Percentiles rank a stretch among this genome's conserved stretches.
Conservation (phyloP, 2,329 filamentous ascomycete genomes). For the Curvularia hawaiiensis region DNA sequence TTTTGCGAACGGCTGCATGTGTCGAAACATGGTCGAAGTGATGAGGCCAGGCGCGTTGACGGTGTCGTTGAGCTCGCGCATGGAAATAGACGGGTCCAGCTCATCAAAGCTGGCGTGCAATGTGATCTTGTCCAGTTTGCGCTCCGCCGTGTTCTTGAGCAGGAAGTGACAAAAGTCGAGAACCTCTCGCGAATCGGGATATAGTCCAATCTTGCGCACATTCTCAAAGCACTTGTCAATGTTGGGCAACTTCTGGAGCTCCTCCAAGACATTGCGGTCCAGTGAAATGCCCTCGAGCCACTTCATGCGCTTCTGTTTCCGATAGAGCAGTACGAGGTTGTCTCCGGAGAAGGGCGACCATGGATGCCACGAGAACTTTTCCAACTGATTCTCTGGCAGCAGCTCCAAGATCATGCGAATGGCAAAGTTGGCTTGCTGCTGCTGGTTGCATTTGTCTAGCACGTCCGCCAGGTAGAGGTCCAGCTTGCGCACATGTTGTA, state of each 20-base stretch:
- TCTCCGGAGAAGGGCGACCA: slow-evolving; percentile 56
- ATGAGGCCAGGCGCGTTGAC: slow-evolving; percentile 54
- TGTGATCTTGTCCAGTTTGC: slow-evolving; percentile 52
- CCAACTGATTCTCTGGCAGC: slow-evolving; percentile 55
- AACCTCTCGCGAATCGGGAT: slow-evolving; percentile 53
- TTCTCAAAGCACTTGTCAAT: slow-evolving; percentile 50
- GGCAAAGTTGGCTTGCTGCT: slow-evolving; percentile 54
- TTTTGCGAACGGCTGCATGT: slow-evolving; percentile 54
- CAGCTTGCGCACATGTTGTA: slow-evolving; percentile 53
- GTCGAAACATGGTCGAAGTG: slow-evolving; percentile 53
- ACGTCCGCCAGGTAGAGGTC: slow-evolving; percentile 54
- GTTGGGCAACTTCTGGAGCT: slow-evolving; percentile 50
- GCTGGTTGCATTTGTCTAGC: slow-evolving; percentile 51
- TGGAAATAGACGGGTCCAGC: slow-evolving; percentile 39
- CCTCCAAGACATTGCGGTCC: slow-evolving; percentile 49
- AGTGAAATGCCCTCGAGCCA: slow-evolving; percentile 56
- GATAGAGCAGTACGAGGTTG: slow-evolving; percentile 54
- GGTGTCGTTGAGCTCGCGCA: slow-evolving; percentile 54
- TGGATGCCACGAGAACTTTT: slow-evolving; percentile 58
- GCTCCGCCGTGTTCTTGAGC: slow-evolving; percentile 47
- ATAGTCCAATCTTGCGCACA: slow-evolving; percentile 52
- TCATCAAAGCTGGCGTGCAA: slow-evolving; percentile 54
- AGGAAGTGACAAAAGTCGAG: slow-evolving; percentile 52
- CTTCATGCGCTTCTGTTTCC: slow-evolving; percentile 55
- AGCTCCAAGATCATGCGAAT: slow-evolving; percentile 57